These are phyloP conservation scores for thale cress (Arabidopsis thaliana) DNA, from an alignment of 345 rosid species.

Conservation along the genomic window TAIR10.1 NC_003071.7:6754001-6754500, in stretches of 20 bases:
- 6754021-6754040: background rate
- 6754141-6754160: background rate
- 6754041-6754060: background rate
- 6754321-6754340: constrained; percentile 15
- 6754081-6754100: background rate
- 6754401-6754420: background rate
- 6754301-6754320: background rate
- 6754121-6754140: background rate
- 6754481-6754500: background rate
- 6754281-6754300: background rate
- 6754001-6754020: background rate
- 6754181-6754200: background rate
- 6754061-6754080: constrained; percentile 10
- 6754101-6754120: background rate
- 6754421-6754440: constrained; percentile 30
- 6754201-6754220: background rate
- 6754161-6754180: constrained; percentile 5
- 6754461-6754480: constrained; percentile 31
- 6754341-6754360: background rate
- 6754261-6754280: background rate
- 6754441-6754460: constrained; percentile 30
- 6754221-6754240: constrained; percentile 12
- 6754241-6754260: constrained; percentile 21
- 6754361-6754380: constrained; percentile 26
- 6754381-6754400: background rate